Conservation (phyloP, 2,329 filamentous ascomycete species). For the Neopestalotiopsis clavispora region DNA sequence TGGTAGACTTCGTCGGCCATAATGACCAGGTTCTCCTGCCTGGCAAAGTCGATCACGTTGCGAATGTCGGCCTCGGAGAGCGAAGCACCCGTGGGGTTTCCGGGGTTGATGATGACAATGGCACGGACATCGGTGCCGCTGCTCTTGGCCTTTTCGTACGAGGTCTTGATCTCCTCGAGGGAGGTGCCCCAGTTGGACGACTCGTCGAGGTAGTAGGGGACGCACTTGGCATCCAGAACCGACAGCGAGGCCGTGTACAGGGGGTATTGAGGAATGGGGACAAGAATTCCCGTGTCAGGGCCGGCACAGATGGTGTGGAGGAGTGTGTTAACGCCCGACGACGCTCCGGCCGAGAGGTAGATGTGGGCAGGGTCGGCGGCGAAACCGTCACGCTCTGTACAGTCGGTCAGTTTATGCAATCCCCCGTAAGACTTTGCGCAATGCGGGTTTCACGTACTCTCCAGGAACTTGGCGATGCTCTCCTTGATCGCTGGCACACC, state of each 20-base stretch:
- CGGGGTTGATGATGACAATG: constrained; percentile 97
- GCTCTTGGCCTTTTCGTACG: constrained; percentile 75
- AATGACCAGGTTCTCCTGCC: constrained; percentile 83
- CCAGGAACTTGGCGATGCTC: constrained; percentile 91
- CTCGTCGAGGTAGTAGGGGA: constrained; percentile 95
- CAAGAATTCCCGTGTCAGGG: constrained; percentile 80
- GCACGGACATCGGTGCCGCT: constrained; percentile 87
- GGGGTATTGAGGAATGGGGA: constrained; percentile 97
- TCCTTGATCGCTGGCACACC: constrained; percentile 86
- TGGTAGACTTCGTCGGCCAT: constrained; percentile 99
- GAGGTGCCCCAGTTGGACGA: constrained; percentile 86
- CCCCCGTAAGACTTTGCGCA: not conserved
- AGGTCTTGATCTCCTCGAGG: constrained; percentile 73
- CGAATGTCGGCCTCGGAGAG: constrained; percentile 80
- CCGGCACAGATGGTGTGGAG: constrained; percentile 85
- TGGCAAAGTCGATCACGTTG: constrained; percentile 84
- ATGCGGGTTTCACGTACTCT: constrained; percentile 60
- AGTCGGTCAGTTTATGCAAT: constrained; percentile 21
- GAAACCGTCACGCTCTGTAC: constrained; percentile 81
- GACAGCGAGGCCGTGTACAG: constrained; percentile 94
- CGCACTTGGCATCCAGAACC: constrained; percentile 81
- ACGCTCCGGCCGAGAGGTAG: constrained; percentile 91
- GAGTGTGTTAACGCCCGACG: constrained; percentile 92
- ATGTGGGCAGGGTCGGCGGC: constrained; percentile 80
- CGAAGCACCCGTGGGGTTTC: constrained; percentile 93